Conservation (phyloP, 1,284 basidiomycete species). For the Thelephora terrestris region DNA sequence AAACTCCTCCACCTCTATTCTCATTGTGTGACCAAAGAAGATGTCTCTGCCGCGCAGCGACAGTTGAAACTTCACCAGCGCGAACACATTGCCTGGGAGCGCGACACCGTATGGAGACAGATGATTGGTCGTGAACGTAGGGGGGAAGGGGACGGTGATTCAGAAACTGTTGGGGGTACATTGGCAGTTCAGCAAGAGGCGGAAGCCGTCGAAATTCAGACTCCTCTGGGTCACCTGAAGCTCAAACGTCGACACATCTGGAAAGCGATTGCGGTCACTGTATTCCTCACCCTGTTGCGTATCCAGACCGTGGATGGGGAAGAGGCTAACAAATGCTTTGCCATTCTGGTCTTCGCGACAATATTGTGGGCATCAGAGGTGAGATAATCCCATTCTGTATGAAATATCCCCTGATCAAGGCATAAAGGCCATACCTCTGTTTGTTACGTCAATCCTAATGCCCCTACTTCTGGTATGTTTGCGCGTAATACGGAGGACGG, state of each 20-base stretch:
- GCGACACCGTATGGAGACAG: constrained; percentile 94
- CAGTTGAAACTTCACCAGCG: constrained; percentile 86
- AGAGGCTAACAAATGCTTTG: constrained; percentile 88
- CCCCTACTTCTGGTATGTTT: constrained; percentile 87
- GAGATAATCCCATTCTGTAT: not conserved
- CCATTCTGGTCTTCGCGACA: constrained; percentile 86
- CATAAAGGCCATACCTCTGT: constrained; percentile 86
- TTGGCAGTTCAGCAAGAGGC: constrained; percentile 44
- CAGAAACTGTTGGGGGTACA: constrained; percentile 32
- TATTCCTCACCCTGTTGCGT: constrained; percentile 56
- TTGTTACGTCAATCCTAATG: constrained; percentile 88
- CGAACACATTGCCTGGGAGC: constrained; percentile 91
- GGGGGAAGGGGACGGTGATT: constrained; percentile 37
- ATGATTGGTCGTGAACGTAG: constrained; percentile 90
- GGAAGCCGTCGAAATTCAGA: constrained; percentile 43
- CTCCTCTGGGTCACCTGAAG: constrained; percentile 53
- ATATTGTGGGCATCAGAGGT: constrained; percentile 96
- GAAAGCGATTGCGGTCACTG: constrained; percentile 42
- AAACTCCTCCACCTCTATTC: constrained; percentile 72
- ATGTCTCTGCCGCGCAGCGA: constrained; percentile 61
- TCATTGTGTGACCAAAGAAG: constrained; percentile 77
- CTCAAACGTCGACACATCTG: constrained; percentile 57
- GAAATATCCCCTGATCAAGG: constrained; percentile 2
- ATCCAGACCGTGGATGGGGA: constrained; percentile 49
- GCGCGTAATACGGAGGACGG: constrained; percentile 65